These are phyloP conservation scores for Aspergillus indologenus DNA, from an alignment of 495 filamentous ascomycete species.

Conservation along the genomic window DNA sequence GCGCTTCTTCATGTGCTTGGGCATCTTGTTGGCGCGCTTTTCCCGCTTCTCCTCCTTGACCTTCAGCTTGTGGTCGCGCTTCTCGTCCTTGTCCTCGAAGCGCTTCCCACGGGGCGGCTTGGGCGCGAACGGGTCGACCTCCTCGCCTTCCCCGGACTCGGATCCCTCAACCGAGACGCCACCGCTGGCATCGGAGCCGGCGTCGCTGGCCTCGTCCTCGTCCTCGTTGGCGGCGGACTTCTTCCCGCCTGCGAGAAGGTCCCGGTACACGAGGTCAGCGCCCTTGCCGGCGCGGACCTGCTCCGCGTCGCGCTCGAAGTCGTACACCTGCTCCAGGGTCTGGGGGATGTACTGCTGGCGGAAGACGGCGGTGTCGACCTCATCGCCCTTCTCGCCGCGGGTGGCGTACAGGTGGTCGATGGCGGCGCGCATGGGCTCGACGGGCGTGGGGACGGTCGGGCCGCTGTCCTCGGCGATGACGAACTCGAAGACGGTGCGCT, in stretches of 20 bases:
- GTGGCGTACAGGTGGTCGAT: conserved; percentile 49
- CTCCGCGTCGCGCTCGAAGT: conserved; percentile 85
- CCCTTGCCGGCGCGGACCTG: conserved; percentile 68
- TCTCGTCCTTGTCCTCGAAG: conserved; percentile 86
- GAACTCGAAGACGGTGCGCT: conserved; percentile 75
- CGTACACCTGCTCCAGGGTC: conserved; percentile 90
- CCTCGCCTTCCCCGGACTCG: conserved; percentile 48
- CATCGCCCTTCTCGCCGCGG: conserved; percentile 44
- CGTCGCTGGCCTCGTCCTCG: conserved; percentile 33
- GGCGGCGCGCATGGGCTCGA: conserved; percentile 42
- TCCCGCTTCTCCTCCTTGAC: conserved; percentile 95
- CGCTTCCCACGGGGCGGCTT: conserved; percentile 78
- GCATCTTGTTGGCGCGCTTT: conserved; percentile 88
- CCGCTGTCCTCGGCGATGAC: conserved; percentile 62
- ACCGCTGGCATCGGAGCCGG: conserved; percentile 49
- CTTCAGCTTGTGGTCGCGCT: conserved; percentile 82
- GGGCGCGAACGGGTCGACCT: conserved; percentile 55
- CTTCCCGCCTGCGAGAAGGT: conserved; percentile 70
- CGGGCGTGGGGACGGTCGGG: conserved; percentile 36
- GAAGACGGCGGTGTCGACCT: conserved; percentile 87
- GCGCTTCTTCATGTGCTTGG: conserved; percentile 85
- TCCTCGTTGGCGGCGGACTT: conserved; percentile 31
- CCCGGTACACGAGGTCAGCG: conserved; percentile 72
- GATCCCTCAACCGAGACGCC: conserved; percentile 41
- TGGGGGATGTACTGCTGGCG: conserved; percentile 93